These are phyloP conservation scores for Solanum piurae DNA, from an alignment of 257 asterid genomes.

Conservation along the genomic window DNA sequence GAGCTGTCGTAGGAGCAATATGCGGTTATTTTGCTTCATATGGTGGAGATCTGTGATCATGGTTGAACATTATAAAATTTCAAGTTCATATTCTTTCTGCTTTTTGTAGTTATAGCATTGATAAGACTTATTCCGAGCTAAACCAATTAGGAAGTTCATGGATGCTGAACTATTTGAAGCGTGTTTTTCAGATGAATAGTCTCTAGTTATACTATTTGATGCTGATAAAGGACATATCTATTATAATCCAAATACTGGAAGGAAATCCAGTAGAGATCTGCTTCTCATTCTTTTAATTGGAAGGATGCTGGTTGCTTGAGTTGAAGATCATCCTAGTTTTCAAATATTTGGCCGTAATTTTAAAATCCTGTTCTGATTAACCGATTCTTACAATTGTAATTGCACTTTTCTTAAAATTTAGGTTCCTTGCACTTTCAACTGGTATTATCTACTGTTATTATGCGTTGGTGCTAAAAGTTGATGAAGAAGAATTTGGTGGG, in stretches of 20 bases:
- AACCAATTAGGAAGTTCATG: background rate
- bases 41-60: background rate
- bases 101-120: background rate
- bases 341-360: background rate
- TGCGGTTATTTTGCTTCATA: background rate
- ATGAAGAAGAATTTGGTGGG: constrained; percentile 96
- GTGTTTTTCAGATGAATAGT: background rate
- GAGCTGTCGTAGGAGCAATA: background rate
- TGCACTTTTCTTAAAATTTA: background rate
- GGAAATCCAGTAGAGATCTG: background rate
- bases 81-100: background rate
- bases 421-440: constrained; percentile 65
- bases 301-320: background rate
- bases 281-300: background rate
- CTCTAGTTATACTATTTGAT: background rate
- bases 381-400: background rate
- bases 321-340: background rate
- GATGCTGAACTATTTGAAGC: background rate
- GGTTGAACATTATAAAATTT: background rate
- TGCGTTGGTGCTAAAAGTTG: constrained; percentile 58
- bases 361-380: background rate
- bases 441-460: constrained; percentile 80
- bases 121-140: background rate
- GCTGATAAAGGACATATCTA: background rate
- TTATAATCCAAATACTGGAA: background rate